Percentiles rank a stretch among this genome's conserved stretches.
phyloP scores from a whole-genome alignment of 148 eudicot genomes.

The Chenopodium suecicum region DNA sequence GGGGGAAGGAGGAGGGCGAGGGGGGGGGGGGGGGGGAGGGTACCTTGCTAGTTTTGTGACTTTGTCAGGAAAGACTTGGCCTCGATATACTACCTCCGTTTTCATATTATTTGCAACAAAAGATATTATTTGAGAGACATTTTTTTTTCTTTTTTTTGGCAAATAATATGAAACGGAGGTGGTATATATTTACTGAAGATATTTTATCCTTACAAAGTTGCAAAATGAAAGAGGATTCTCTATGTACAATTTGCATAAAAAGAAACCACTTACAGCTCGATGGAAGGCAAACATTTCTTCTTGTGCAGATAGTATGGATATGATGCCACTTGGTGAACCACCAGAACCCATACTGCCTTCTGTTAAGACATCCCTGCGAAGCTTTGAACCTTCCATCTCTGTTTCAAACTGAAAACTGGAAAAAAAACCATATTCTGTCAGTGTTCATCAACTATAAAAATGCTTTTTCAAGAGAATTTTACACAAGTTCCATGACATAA shows the following conservation, averaged over 20 bases:
- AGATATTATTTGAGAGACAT: too few relatives aligned
- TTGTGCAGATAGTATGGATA: slow-evolving; percentile 73
- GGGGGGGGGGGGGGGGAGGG: neutral
- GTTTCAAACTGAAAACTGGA: slow-evolving; percentile 97
- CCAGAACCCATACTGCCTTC: slow-evolving; percentile 70
- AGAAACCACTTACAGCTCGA: slow-evolving; percentile 67
- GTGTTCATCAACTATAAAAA: neutral
- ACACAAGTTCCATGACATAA: neutral
- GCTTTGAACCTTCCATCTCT: slow-evolving; percentile 82
- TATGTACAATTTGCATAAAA: neutral
- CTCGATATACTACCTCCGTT: too few relatives aligned
- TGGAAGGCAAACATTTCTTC: slow-evolving; percentile 97
- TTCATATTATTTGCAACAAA: too few relatives aligned
- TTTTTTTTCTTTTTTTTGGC: too few relatives aligned
- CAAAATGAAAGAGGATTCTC: neutral
- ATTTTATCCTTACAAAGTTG: too few relatives aligned
- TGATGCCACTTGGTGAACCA: slow-evolving; percentile 68
- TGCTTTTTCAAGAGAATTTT: neutral
- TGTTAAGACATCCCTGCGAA: slow-evolving; percentile 79
- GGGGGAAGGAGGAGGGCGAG: neutral
- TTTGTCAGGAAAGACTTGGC: neutral
- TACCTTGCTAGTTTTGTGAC: neutral
- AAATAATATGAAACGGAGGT: too few relatives aligned
- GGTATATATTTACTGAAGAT: neutral
- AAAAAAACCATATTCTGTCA: neutral